Conservation (phyloP, 352 stramenopile species). For the Pythium biforme region DNA sequence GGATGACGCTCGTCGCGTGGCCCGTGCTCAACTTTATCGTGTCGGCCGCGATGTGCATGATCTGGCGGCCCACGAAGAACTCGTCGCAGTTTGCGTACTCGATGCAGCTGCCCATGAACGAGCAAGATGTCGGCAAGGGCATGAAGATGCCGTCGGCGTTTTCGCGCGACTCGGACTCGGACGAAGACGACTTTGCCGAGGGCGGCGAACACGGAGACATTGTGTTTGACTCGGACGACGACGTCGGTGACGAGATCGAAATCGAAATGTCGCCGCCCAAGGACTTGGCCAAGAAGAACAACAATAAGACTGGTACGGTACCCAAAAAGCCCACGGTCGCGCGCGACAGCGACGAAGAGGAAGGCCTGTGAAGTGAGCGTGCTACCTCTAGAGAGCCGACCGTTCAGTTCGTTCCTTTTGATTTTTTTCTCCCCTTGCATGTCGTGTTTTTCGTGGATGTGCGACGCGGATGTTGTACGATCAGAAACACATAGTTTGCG, state of each 20-base stretch:
- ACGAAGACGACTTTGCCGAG: constrained; percentile 34
- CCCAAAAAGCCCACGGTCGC: neutral
- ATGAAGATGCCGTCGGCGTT: constrained; percentile 62
- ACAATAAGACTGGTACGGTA: neutral
- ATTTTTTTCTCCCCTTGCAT: neutral
- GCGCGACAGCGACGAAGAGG: constrained; percentile 42
- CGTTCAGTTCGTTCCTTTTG: neutral
- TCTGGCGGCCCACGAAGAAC: constrained; percentile 87
- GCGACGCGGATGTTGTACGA: neutral
- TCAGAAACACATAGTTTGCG: constrained; percentile 3
- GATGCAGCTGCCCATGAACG: constrained; percentile 80
- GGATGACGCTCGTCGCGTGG: constrained; percentile 91
- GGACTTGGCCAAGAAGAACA: constrained; percentile 29
- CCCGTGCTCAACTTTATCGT: constrained; percentile 91
- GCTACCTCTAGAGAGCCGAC: neutral
- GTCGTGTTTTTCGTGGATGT: neutral
- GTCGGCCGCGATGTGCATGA: constrained; percentile 85
- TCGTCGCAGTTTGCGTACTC: constrained; percentile 86
- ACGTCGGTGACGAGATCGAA: constrained; percentile 41
- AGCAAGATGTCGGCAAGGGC: constrained; percentile 40
- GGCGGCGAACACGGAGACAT: constrained; percentile 33
- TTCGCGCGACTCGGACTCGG: constrained; percentile 58
- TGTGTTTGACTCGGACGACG: constrained; percentile 56
- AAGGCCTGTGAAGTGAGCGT: constrained; percentile 14
- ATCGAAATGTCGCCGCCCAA: constrained; percentile 37